Conservation (phyloP, 352 stramenopile genomes). For the Poterioochromonas sp. region DNA sequence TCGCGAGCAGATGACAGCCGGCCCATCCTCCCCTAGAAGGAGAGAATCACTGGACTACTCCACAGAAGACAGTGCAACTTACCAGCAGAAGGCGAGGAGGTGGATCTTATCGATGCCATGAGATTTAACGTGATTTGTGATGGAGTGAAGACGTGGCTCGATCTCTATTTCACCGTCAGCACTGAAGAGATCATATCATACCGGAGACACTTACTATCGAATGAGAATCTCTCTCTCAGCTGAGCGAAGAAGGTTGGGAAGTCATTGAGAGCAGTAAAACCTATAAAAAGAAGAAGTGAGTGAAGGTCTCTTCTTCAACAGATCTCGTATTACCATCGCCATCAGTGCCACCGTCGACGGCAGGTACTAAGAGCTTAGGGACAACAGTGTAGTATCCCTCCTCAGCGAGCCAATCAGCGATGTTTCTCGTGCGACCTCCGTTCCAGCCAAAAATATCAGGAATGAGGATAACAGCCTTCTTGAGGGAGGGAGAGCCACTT, state of each 20-base stretch:
- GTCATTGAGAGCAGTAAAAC: not conserved
- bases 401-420: not conserved
- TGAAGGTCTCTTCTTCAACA: not conserved
- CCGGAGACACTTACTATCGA: no score
- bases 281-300: not conserved
- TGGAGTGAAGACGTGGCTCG: not conserved
- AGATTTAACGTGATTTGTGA: not conserved
- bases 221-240: no score
- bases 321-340: conserved; percentile 11
- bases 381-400: not conserved
- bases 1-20: not conserved
- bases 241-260: not conserved
- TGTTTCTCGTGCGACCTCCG: conserved; percentile 3
- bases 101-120: not conserved
- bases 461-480: not conserved
- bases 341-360: not conserved
- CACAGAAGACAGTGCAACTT: no score
- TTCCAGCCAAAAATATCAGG: conserved; percentile 18
- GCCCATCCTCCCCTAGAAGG: no score
- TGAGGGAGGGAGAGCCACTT: not conserved
- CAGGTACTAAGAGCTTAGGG: conserved; percentile 7
- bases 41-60: no score
- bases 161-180: no score
- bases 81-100: conserved; percentile 11
- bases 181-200: no score